These are phyloP conservation scores for Globisporangium paroecandrum DNA, from an alignment of 352 stramenopile species.

Conservation along the genomic window DNA sequence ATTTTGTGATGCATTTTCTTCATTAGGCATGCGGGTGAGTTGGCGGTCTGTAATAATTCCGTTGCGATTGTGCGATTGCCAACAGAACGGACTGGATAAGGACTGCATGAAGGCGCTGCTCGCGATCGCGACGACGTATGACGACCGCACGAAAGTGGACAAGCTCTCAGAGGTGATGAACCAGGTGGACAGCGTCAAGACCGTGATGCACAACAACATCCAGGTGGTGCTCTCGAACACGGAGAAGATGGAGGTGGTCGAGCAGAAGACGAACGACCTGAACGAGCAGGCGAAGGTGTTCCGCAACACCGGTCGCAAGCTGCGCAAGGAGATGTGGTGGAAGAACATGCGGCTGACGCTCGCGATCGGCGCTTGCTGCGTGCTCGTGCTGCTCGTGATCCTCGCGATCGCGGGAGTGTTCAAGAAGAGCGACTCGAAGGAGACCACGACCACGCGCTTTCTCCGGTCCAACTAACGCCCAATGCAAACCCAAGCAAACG, in stretches of 20 bases:
- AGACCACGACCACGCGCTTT: conserved; percentile 17
- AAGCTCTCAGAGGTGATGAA: conserved; percentile 84
- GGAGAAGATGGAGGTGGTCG: conserved; percentile 86
- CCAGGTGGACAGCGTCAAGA: conserved; percentile 79
- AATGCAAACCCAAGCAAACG: neutral
- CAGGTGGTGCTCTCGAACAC: conserved; percentile 84
- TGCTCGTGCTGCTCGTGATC: conserved; percentile 77
- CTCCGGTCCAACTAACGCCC: conserved; percentile 10
- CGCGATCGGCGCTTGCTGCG: conserved; percentile 46
- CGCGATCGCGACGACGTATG: conserved; percentile 65
- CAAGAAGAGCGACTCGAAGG: conserved; percentile 42
- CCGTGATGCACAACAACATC: conserved; percentile 87
- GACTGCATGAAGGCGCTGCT: conserved; percentile 65
- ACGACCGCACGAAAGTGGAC: conserved; percentile 85
- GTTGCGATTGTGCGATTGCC: neutral
- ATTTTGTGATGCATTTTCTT: neutral
- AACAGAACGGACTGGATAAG: conserved; percentile 69
- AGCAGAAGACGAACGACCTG: conserved; percentile 86
- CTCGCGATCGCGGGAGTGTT: conserved; percentile 73
- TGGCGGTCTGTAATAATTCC: neutral
- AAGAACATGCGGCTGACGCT: conserved; percentile 83
- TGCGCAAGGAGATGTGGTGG: conserved; percentile 83
- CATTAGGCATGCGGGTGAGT: neutral
- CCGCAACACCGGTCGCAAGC: conserved; percentile 74
- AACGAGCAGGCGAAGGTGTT: conserved; percentile 87